phyloP scores from a whole-genome alignment of 768 basidiomycete genomes.

The Mycena capillaripes region DNA sequence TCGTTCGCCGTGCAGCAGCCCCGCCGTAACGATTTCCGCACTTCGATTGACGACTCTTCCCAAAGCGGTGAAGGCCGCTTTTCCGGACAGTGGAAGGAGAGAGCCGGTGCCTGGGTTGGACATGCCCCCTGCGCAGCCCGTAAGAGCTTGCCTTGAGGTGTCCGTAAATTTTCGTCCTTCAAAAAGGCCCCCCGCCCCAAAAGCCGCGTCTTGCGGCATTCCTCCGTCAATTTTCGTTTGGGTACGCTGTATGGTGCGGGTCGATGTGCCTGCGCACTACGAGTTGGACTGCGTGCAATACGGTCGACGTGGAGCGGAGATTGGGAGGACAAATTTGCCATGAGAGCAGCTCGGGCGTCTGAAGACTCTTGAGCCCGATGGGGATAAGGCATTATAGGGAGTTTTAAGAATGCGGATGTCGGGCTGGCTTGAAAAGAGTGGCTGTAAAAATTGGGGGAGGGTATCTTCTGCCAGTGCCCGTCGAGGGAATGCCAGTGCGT shows the following conservation, averaged over 20 bases:
- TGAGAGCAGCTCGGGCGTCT: slow-evolving; percentile 29
- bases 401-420: not conserved
- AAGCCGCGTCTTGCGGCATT: slow-evolving; percentile 14
- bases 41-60: not conserved
- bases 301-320: not conserved
- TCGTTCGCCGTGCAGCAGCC: not conserved
- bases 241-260: slow-evolving; percentile 5
- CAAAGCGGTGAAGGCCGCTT: not conserved
- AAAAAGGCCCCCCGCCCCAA: slow-evolving; percentile 28
- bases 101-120: not conserved
- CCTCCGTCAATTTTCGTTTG: not conserved
- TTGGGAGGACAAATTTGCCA: slow-evolving; percentile 9
- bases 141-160: slow-evolving; percentile 7
- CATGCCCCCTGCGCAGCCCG: slow-evolving; percentile 2
- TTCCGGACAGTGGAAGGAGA: not conserved
- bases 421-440: not conserved
- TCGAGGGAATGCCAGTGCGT: slow-evolving; percentile 21
- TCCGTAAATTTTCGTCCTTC: slow-evolving; percentile 26
- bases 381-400: slow-evolving; percentile 20
- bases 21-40: not conserved
- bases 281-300: not conserved
- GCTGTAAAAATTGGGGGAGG: not conserved
- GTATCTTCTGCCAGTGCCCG: slow-evolving; percentile 11
- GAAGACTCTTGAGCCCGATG: slow-evolving; percentile 12
- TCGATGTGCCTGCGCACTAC: slow-evolving; percentile 27